phyloP scores from a whole-genome alignment of 495 filamentous ascomycete genomes.

The Penicillium desertorum region DNA sequence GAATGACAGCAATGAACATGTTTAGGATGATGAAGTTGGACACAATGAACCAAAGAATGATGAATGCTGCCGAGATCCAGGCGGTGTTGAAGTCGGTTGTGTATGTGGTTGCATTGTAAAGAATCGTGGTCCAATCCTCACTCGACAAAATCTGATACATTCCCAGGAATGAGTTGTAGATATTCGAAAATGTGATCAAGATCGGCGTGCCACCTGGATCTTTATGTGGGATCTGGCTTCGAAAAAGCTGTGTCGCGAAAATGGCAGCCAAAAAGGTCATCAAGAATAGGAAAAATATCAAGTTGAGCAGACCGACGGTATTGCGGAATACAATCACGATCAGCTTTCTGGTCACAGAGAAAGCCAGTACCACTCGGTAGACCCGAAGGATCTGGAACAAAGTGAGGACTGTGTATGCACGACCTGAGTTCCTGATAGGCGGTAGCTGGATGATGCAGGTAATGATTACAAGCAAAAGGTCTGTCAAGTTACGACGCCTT shows the following conservation, averaged over 20 bases:
- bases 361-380: slow-evolving; percentile 87
- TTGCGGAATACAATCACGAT: slow-evolving; percentile 88
- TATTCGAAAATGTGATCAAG: slow-evolving; percentile 76
- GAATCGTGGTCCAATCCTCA: slow-evolving; percentile 87
- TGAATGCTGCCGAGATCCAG: slow-evolving; percentile 94
- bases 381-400: slow-evolving; percentile 91
- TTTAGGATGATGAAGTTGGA: slow-evolving; percentile 96
- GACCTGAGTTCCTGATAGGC: slow-evolving; percentile 69
- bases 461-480: slow-evolving; percentile 73
- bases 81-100: slow-evolving; percentile 61
- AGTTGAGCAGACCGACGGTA: slow-evolving; percentile 84
- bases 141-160: slow-evolving; percentile 99
- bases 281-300: slow-evolving; percentile 94
- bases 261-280: slow-evolving; percentile 93
- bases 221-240: slow-evolving; percentile 68
- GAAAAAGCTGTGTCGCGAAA: slow-evolving; percentile 90
- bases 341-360: slow-evolving; percentile 80
- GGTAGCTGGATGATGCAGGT: slow-evolving; percentile 88
- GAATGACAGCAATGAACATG: slow-evolving; percentile 99
- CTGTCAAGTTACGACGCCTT: slow-evolving; percentile 70
- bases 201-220: slow-evolving; percentile 58
- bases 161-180: slow-evolving; percentile 92
- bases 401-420: slow-evolving; percentile 84
- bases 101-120: slow-evolving; percentile 78
- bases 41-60: slow-evolving; percentile 94